Evolutionary conservation across 75 land plant species (phyloP).

Genomic region (Picea glauca): DNA sequence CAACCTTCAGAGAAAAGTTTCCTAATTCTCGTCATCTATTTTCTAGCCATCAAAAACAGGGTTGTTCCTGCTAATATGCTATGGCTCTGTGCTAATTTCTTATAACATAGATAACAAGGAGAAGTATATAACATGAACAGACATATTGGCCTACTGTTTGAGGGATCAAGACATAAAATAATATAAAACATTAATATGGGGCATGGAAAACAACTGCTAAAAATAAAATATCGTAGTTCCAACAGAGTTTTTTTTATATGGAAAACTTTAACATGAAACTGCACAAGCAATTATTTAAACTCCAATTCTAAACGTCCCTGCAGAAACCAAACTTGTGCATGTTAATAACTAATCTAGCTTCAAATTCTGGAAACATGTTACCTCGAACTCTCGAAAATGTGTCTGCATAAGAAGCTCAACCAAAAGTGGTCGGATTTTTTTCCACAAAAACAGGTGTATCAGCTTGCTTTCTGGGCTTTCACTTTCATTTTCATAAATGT

Average conservation of each 20-base stretch:
- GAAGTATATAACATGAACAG: background rate
- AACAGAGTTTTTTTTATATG: background rate
- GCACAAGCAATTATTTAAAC: background rate
- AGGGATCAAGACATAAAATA: background rate
- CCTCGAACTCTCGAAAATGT: slow-evolving; percentile 66
- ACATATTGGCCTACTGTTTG: background rate
- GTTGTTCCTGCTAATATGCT: background rate
- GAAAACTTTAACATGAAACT: background rate
- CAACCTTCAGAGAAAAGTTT: no score
- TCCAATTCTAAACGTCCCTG: background rate
- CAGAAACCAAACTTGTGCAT: background rate
- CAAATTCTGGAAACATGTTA: slow-evolving; percentile 15
- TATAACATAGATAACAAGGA: background rate
- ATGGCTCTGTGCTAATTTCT: background rate
- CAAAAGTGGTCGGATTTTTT: slow-evolving; percentile 44
- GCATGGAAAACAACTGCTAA: background rate
- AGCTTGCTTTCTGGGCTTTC: slow-evolving; percentile 12
- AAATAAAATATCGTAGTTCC: background rate
- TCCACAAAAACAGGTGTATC: slow-evolving; percentile 40
- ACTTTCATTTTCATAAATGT: slow-evolving; percentile 7
- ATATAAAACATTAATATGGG: background rate
- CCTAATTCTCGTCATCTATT: no score
- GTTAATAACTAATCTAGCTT: background rate
- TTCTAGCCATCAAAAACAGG: background rate
- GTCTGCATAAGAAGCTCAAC: slow-evolving; percentile 49